These are phyloP conservation scores for Sphagnurus paluster DNA, from an alignment of 1,284 basidiomycete species.

Conservation along the genomic window DNA sequence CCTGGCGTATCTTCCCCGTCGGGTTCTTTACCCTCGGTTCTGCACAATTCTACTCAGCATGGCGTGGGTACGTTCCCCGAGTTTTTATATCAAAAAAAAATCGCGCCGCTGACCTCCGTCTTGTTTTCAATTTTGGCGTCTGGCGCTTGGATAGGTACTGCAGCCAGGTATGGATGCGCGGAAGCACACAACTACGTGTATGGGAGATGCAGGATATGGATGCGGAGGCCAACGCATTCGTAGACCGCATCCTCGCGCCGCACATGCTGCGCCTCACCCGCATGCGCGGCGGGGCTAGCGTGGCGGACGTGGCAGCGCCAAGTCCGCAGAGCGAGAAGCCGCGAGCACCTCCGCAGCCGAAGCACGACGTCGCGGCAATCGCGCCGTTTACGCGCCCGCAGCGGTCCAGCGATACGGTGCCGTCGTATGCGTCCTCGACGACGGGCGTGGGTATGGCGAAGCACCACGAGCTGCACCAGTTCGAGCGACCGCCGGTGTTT, in stretches of 20 bases:
- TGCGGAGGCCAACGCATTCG: conserved; percentile 24
- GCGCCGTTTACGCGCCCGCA: conserved; percentile 16
- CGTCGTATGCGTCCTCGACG: conserved; percentile 1
- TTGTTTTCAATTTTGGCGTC: not conserved
- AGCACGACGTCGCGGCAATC: conserved; percentile 11
- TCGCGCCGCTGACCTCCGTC: no score
- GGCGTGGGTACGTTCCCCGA: conserved; percentile 31
- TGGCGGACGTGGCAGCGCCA: not conserved
- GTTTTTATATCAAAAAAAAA: no score
- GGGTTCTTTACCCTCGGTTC: conserved; percentile 31
- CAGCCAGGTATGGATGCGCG: conserved; percentile 34
- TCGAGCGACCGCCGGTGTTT: conserved; percentile 35
- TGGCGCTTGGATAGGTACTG: conserved; percentile 31
- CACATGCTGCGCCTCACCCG: not conserved
- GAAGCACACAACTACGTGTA: conserved; percentile 31
- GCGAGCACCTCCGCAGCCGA: not conserved
- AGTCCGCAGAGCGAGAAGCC: not conserved
- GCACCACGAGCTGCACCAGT: conserved; percentile 5
- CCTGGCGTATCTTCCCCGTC: conserved; percentile 33
- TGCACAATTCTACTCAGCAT: conserved; percentile 36
- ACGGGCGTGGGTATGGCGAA: not conserved
- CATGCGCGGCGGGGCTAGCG: no score
- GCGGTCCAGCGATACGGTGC: conserved; percentile 9
- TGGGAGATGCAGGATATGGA: conserved; percentile 34
- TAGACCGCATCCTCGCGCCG: conserved; percentile 16